These are phyloP conservation scores for Punica granatum DNA, from an alignment of 345 rosid genomes.

Conservation along the genomic window DNA sequence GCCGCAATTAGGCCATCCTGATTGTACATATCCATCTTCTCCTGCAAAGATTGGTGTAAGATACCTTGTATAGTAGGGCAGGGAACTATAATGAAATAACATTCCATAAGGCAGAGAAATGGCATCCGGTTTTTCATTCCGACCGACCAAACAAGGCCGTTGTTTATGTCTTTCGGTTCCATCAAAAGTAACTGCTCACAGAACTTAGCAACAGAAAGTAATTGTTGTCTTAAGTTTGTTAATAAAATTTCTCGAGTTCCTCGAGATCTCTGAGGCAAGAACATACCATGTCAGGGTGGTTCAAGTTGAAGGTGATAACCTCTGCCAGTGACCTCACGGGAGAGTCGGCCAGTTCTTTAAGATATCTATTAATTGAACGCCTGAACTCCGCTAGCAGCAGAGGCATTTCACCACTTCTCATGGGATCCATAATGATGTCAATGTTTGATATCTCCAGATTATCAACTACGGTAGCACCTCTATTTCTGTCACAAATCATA, in stretches of 20 bases:
- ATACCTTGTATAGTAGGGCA: not conserved
- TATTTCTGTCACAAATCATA: constrained; percentile 24
- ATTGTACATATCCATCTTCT: constrained; percentile 34
- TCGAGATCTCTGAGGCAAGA: not conserved
- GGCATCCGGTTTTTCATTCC: not conserved
- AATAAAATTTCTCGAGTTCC: too few relatives aligned
- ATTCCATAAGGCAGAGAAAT: too few relatives aligned
- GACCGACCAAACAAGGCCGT: not conserved
- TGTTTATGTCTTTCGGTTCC: not conserved
- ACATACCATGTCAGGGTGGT: constrained; percentile 33
- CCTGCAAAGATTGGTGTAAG: constrained; percentile 27
- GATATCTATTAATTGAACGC: constrained; percentile 38
- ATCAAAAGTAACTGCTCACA: not conserved
- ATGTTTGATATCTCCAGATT: constrained; percentile 34
- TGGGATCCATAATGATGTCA: constrained; percentile 8
- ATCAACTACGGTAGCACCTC: constrained; percentile 45
- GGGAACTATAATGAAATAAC: too few relatives aligned
- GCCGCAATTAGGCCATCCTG: constrained; percentile 37
- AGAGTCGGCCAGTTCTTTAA: constrained; percentile 31
- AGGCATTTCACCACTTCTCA: constrained; percentile 27
- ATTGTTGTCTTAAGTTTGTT: too few relatives aligned
- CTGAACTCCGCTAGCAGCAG: constrained; percentile 51
- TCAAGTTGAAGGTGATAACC: constrained; percentile 43
- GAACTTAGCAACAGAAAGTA: not conserved
- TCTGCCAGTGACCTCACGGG: constrained; percentile 54